Base-by-base conservation (phyloP, 1,139 yeast genomes). In the Yamadazyma trypodendri region DNA sequence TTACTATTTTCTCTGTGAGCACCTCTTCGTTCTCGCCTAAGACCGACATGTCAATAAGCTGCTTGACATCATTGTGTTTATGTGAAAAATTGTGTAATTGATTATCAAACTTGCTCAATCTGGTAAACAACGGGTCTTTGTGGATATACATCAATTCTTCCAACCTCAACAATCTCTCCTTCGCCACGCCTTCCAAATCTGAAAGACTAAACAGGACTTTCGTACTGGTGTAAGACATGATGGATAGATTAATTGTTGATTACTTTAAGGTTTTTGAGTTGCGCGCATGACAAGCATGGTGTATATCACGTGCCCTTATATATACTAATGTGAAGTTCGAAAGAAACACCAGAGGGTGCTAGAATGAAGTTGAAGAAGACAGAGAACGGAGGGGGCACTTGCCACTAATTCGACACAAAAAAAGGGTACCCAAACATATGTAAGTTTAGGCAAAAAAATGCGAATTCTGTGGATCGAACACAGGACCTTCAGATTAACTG, bases 401-500 rank as follows among this genome's bases (percentile, higher is more conserved):
- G n/a, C n/a, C n/a, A n/a, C n/a, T n/a, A n/a, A n/a, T n/a, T n/a
- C n/a, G n/a, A n/a, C n/a, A n/a, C n/a, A n/a, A n/a, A n/a, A n/a
- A n/a, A n/a, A n/a, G n/a, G n/a, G n/a, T n/a, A n/a, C n/a, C n/a
- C n/a, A n/a, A n/a, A n/a, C n/a, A n/a, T n/a, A n/a, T n/a, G n/a
- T n/a, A n/a, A n/a, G n/a, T n/a, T n/a, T n/a, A n/a, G n/a, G 21
- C 8, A 39, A 46, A 48, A 43, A 38, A 24, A 51, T 66, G 72
- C 72, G 68, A 65, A 61, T 65, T 66, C 71, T 66, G 75, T 69
- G 75, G 75, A 69, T 69, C 75, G 75, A 69, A 69, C 75, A 69
- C 75, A 69, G 71, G 75, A 69, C 75, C 75, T 69, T 65, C 74
- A 68, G 75, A 69, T 69, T 55, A 56, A 56, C 61, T 59, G 60